These are phyloP conservation scores for Trichoderma breve DNA, from an alignment of 2,329 filamentous ascomycete species.

Conservation along the genomic window DNA sequence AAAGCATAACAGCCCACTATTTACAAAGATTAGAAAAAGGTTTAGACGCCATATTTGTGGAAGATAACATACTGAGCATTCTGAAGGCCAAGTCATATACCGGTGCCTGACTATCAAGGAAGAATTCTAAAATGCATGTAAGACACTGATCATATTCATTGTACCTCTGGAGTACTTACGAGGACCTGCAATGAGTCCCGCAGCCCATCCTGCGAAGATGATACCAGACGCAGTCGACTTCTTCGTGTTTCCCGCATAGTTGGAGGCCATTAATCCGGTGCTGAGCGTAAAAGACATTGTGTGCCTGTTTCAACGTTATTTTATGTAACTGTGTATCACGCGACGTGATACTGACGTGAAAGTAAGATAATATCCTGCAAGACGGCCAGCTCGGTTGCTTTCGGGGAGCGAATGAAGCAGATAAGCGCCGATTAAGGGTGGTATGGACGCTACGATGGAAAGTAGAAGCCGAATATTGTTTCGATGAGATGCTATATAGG, in stretches of 20 bases:
- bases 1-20: neutral
- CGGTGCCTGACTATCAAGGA: neutral
- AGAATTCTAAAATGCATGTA: neutral
- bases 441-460: neutral
- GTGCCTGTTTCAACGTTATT: neutral
- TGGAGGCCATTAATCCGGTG: neutral
- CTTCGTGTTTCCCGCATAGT: neutral
- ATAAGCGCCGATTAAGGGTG: neutral
- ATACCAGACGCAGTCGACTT: neutral
- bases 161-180: neutral
- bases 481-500: neutral
- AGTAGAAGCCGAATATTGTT: neutral
- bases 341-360: neutral
- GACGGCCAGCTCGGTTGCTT: neutral
- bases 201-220: neutral
- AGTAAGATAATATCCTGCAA: neutral
- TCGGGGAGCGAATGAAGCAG: neutral
- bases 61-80: neutral
- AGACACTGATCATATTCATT: neutral
- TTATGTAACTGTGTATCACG: neutral
- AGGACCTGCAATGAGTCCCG: neutral
- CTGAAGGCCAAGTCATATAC: neutral
- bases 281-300: neutral
- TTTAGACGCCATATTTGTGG: neutral
- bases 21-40: neutral